phyloP scores from a whole-genome alignment of 2,329 filamentous ascomycete genomes.

The Pseudogymnoascus sp. region DNA sequence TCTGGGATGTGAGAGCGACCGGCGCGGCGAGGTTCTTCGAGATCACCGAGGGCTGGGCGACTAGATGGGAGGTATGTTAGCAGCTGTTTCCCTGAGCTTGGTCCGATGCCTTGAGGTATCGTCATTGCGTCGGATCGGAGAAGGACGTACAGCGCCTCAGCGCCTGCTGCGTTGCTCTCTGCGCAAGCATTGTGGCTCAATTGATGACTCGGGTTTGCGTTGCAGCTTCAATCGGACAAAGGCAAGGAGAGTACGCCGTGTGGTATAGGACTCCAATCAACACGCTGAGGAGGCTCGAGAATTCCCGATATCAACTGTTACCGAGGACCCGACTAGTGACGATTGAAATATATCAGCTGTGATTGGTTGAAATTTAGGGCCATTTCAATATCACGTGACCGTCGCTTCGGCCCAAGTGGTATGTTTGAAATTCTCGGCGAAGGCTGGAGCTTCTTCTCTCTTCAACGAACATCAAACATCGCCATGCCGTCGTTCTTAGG shows the following conservation, averaged over 20 bases:
- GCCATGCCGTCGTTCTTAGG: constrained; percentile 24
- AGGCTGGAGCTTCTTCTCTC: constrained; percentile 16
- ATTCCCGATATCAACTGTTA: constrained; percentile 9
- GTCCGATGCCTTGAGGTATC: constrained; percentile 11
- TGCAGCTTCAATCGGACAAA: constrained; percentile 3
- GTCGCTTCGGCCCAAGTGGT: neutral
- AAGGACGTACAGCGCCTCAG: constrained; percentile 33
- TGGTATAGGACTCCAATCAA: constrained; percentile 6
- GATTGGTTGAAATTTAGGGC: neutral
- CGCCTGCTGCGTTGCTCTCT: constrained; percentile 37
- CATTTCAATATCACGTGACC: constrained; percentile 16
- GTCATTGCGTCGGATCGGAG: neutral
- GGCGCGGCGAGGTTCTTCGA: constrained; percentile 35
- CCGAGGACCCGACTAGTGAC: constrained; percentile 8
- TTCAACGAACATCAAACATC: constrained; percentile 28
- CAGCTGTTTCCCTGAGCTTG: constrained; percentile 10
- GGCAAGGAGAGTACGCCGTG: constrained; percentile 9
- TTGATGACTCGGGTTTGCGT: constrained; percentile 11
- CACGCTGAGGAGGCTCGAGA: constrained; percentile 6
- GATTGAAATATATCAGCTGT: constrained; percentile 8
- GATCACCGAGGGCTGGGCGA: constrained; percentile 36
- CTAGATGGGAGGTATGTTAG: constrained; percentile 22
- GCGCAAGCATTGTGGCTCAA: constrained; percentile 35
- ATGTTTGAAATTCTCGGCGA: constrained; percentile 16
- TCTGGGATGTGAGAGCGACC: constrained; percentile 34